Evolutionary conservation across 75 land plant species (phyloP).

Genomic region (Pinus tabuliformis): DNA sequence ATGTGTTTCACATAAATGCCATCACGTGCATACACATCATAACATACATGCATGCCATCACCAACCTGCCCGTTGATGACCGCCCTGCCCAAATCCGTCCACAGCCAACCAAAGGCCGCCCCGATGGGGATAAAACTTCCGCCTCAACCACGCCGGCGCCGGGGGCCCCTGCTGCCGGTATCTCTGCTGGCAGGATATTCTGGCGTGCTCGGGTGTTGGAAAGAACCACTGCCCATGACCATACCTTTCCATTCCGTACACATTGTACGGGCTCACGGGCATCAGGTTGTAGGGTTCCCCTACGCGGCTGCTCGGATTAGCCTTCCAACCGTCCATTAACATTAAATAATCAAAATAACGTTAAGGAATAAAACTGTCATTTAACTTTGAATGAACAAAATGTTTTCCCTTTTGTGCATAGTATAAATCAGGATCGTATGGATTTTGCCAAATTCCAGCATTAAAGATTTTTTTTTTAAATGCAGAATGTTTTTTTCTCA

Average conservation of each 20-base stretch:
- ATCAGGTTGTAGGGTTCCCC: too few relatives aligned
- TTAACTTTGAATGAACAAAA: too few relatives aligned
- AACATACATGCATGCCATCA: not conserved
- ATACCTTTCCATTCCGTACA: not conserved
- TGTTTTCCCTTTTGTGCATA: too few relatives aligned
- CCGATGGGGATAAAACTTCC: not conserved
- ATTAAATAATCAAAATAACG: too few relatives aligned
- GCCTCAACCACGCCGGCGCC: not conserved
- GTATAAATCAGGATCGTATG: too few relatives aligned
- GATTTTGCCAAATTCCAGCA: too few relatives aligned
- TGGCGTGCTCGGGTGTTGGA: not conserved
- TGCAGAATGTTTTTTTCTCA: too few relatives aligned
- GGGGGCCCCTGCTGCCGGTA: constrained; percentile 10
- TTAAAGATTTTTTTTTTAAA: too few relatives aligned
- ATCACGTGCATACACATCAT: not conserved
- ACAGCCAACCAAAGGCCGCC: too few relatives aligned
- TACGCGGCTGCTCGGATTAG: too few relatives aligned
- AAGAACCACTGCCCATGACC: not conserved
- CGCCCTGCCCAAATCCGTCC: not conserved
- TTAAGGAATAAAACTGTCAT: too few relatives aligned
- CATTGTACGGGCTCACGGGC: not conserved
- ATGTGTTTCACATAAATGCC: constrained; percentile 1
- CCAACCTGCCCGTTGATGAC: not conserved
- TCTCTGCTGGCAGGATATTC: constrained; percentile 7
- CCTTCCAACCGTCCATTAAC: too few relatives aligned